These are phyloP conservation scores for Diutina ranongensis DNA, from an alignment of 1,139 yeast species.

Conservation along the genomic window DNA sequence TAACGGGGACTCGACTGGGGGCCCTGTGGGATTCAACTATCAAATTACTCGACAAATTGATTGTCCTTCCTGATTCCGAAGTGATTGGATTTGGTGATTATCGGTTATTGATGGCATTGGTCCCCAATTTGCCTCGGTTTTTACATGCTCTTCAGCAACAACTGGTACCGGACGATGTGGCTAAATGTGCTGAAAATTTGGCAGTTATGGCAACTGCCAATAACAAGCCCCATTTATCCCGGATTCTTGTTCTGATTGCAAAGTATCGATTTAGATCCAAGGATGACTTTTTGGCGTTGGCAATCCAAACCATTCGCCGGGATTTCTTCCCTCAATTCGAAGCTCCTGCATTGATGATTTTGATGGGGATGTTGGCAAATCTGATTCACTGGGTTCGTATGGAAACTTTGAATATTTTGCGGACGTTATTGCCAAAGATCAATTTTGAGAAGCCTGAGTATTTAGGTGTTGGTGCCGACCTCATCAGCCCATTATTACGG, in stretches of 20 bases:
- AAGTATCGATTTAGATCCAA: slow-evolving; percentile 77
- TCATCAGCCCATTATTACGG: slow-evolving; percentile 80
- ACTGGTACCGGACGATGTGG: slow-evolving; percentile 38
- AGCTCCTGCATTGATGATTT: slow-evolving; percentile 61
- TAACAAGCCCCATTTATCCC: slow-evolving; percentile 49
- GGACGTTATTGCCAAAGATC: slow-evolving; percentile 62
- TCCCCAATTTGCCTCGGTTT: slow-evolving; percentile 76
- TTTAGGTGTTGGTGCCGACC: slow-evolving; percentile 87
- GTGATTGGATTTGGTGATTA: slow-evolving; percentile 66
- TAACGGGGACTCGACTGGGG: slow-evolving; percentile 76
- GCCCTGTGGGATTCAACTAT: slow-evolving; percentile 72
- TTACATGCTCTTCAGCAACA: slow-evolving; percentile 63
- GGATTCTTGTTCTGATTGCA: slow-evolving; percentile 66
- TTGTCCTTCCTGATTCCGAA: slow-evolving; percentile 57
- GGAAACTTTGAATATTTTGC: slow-evolving; percentile 69
- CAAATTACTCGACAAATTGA: slow-evolving; percentile 61
- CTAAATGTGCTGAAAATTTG: slow-evolving; percentile 47
- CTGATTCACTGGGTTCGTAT: slow-evolving; percentile 64
- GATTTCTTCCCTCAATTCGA: slow-evolving; percentile 68
- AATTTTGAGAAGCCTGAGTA: slow-evolving; percentile 74
- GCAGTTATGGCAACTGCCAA: slow-evolving; percentile 49
- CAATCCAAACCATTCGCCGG: slow-evolving; percentile 54
- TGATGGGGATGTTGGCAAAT: slow-evolving; percentile 72
- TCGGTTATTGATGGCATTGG: slow-evolving; percentile 57
- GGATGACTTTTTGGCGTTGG: slow-evolving; percentile 77